phyloP scores from a whole-genome alignment of 352 stramenopile species.

The Halophytophthora batemanensis region DNA sequence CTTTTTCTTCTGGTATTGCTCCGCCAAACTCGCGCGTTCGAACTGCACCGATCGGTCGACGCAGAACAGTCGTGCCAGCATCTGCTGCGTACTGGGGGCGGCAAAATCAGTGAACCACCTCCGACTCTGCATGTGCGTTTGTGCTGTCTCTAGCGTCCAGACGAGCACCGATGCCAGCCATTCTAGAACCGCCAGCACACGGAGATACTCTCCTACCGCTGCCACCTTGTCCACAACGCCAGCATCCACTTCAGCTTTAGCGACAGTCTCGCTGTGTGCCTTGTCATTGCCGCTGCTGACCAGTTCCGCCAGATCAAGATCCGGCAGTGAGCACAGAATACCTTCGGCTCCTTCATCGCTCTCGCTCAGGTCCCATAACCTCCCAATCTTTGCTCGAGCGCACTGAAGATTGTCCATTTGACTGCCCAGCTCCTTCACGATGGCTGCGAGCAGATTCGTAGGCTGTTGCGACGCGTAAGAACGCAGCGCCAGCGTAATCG shows the following conservation, averaged over 20 bases:
- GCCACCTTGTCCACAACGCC: constrained; percentile 26
- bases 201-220: constrained; percentile 61
- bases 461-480: constrained; percentile 89
- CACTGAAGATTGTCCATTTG: constrained; percentile 49
- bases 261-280: constrained; percentile 12
- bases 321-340: constrained; percentile 54
- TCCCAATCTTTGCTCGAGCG: constrained; percentile 37
- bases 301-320: constrained; percentile 54
- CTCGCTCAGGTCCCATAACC: constrained; percentile 38
- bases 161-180: constrained; percentile 75
- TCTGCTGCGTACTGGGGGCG: constrained; percentile 44
- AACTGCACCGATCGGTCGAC: constrained; percentile 71
- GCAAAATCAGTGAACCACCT: constrained; percentile 80
- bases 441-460: constrained; percentile 62
- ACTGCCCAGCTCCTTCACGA: constrained; percentile 59
- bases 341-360: constrained; percentile 53
- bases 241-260: constrained; percentile 5
- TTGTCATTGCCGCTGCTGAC: constrained; percentile 10
- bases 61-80: constrained; percentile 64
- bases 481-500: constrained; percentile 86
- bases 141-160: constrained; percentile 75
- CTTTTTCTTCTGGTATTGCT: constrained; percentile 40
- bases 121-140: constrained; percentile 68
- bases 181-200: constrained; percentile 62
- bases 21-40: constrained; percentile 65